These are phyloP conservation scores for Trichomonas vaginalis DNA, from an alignment of 208 protist genomes.

Conservation along the genomic window DNA sequence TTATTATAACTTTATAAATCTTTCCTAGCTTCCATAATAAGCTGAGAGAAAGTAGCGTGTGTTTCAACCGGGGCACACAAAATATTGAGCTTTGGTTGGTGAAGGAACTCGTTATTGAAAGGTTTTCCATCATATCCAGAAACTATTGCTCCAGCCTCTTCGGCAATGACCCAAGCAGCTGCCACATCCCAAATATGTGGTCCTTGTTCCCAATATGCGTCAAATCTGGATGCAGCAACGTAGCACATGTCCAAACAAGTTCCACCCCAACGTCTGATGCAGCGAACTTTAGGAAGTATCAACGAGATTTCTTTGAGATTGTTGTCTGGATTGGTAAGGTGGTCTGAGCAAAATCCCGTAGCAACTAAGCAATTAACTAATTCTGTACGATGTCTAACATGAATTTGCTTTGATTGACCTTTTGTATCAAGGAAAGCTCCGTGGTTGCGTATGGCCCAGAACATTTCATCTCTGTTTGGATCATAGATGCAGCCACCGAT, in stretches of 20 bases:
- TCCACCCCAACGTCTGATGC: neutral
- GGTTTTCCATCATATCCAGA: neutral
- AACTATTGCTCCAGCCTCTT: neutral
- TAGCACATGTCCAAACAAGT: neutral
- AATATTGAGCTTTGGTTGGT: neutral
- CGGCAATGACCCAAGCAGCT: neutral
- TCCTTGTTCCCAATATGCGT: neutral
- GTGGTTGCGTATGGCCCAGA: neutral
- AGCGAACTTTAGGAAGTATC: neutral
- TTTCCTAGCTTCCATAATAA: neutral
- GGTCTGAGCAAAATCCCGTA: neutral
- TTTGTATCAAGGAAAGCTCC: neutral
- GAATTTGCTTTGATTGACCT: neutral
- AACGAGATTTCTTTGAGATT: neutral
- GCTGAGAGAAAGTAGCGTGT: neutral
- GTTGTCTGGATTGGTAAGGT: neutral
- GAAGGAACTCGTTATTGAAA: neutral
- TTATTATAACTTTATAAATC: neutral
- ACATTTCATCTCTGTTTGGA: neutral
- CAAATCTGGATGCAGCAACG: neutral
- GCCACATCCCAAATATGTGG: slow-evolving; percentile 17
- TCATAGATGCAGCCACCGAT: neutral
- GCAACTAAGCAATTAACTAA: neutral
- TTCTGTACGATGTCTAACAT: neutral
- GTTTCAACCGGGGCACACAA: neutral